These are phyloP conservation scores for Sporothrix inflata DNA, from an alignment of 2,329 filamentous ascomycete species.

Conservation along the genomic window DNA sequence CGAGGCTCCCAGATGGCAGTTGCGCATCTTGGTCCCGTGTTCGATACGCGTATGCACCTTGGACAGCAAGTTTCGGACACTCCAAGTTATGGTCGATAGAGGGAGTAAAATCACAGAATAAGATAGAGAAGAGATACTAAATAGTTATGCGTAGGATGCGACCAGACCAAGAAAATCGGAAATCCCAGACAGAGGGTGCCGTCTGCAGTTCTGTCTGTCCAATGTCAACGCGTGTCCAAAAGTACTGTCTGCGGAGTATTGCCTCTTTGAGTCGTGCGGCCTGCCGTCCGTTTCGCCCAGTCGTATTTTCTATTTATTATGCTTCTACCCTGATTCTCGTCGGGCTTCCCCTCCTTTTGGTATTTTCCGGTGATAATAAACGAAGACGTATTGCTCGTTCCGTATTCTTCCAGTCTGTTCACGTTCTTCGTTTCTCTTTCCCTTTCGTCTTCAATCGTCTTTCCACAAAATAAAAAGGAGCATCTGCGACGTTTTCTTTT, in stretches of 20 bases:
- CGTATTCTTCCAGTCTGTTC: too few relatives aligned
- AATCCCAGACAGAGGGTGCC: background rate
- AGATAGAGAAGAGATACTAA: too few relatives aligned
- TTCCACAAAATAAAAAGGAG: background rate
- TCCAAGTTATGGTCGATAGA: background rate
- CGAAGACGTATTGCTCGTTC: background rate
- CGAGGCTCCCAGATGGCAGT: background rate
- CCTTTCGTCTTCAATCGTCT: too few relatives aligned
- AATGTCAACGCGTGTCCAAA: background rate
- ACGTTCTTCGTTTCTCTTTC: background rate
- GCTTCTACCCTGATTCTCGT: background rate
- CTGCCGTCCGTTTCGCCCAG: background rate
- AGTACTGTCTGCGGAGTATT: slow-evolving; percentile 6
- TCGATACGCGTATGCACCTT: background rate
- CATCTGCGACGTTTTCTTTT: background rate
- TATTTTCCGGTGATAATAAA: background rate
- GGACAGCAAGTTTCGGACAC: background rate
- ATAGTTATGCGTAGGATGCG: background rate
- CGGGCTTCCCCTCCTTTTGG: background rate
- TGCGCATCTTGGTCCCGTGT: background rate
- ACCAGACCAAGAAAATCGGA: background rate
- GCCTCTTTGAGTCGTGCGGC: background rate
- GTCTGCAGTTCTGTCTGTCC: background rate
- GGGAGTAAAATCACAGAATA: background rate
- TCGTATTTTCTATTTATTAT: background rate